Evolutionary conservation across 345 rosid genomes (phyloP).

Genomic region (Salix viminalis): DNA sequence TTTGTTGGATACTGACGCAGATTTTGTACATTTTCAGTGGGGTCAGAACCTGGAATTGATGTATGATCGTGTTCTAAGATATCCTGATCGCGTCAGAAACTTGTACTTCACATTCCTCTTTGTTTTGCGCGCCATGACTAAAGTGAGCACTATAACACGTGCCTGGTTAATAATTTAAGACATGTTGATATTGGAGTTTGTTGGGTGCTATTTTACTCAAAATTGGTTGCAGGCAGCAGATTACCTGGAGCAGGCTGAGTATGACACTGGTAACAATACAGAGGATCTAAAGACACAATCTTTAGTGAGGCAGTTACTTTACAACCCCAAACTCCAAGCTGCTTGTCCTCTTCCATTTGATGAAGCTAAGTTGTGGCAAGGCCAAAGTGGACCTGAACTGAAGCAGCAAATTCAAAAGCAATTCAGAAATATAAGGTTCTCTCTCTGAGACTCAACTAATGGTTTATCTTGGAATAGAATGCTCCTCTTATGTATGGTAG

Average conservation of each 20-base stretch:
- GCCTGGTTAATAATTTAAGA: not conserved
- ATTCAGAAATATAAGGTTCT: constrained; percentile 86
- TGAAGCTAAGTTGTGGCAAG: constrained; percentile 96
- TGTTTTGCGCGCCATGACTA: constrained; percentile 84
- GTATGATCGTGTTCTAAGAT: constrained; percentile 75
- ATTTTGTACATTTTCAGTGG: constrained; percentile 50
- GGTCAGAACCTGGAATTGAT: constrained; percentile 77
- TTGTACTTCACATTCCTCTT: constrained; percentile 87
- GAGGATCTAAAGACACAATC: constrained; percentile 86
- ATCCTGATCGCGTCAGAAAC: constrained; percentile 84
- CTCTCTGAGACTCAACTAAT: not conserved
- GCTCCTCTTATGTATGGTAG: not conserved
- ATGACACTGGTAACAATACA: constrained; percentile 65
- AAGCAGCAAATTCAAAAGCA: constrained; percentile 76
- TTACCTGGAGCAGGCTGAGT: constrained; percentile 80
- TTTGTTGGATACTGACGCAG: not conserved
- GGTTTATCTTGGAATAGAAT: not conserved
- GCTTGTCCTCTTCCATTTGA: constrained; percentile 96
- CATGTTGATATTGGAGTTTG: not conserved
- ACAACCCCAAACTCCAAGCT: constrained; percentile 67
- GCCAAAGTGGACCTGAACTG: constrained; percentile 89
- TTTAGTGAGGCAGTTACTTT: constrained; percentile 61
- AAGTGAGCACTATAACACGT: constrained; percentile 39
- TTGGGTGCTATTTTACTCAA: not conserved
- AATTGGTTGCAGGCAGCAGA: not conserved